Base-by-base conservation (phyloP, 257 asterid species). In the Solanum virginianum region DNA sequence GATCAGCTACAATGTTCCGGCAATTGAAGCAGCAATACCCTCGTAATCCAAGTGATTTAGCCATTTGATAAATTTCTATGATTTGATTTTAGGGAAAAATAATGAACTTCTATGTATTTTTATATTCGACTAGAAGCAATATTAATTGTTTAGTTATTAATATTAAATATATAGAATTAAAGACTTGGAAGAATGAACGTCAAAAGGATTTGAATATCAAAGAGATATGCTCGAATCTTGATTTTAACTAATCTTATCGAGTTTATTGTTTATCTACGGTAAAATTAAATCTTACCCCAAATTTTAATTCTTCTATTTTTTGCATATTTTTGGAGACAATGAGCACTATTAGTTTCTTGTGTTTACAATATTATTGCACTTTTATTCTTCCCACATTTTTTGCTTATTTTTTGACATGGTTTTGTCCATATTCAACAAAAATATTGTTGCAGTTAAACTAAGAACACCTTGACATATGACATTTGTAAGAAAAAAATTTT, bases 11-110 rank as follows among this genome's bases (percentile, higher is more conserved):
- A 26, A 63, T 12, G 62, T 51, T 85, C 24, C 69, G 53, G 62
- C 84, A 85, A 17, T 62, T 51, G 87, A 79, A 85, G 84, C 87
- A 85, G 71, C 84, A 79, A 74, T 85, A 79, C 22, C 66, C n/a
- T 54, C 71, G 69, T 26, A 83, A 79, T 15, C n/a, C 84, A 26
- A 36, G 36, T 55, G 79, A 79, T 79, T 16, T 55, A 49, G 47
- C 36, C 85, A 83, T 66, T 20, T 66, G 10, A 83, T 53, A 49
- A 49, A 22, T 55, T 77, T 24, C 24, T 51, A 77, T 51, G 12
- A 69, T 41, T 22, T 20, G 11, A 5, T 49, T 32, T 4, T 10
- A 22, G 39, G 80, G 57, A 15, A n/a, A 43, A 16, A 56, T 32
- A 29, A 70, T 69, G 26, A 77, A 16, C 63, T 9, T 77, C 7